A percentile compares a stretch with the other conserved stretches of the same genome.
Evolutionary conservation across 306 rosid species (phyloP).

Genomic region (Notholithocarpus densiflorus): DNA sequence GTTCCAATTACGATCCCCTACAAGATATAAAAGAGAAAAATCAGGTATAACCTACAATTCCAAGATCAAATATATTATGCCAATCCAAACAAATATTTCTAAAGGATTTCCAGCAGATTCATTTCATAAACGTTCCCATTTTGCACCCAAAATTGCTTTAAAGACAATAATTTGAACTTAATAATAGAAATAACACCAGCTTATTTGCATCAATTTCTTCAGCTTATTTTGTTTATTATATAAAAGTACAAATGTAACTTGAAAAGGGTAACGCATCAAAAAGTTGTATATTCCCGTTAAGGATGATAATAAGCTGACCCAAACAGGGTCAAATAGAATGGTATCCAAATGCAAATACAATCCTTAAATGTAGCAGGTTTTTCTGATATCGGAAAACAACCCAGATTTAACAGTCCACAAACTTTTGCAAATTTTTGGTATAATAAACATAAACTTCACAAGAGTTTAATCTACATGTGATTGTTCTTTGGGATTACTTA

Average conservation of each 20-base stretch:
- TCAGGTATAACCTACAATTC: conserved; percentile 13
- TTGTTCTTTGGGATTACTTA: conserved; percentile 7
- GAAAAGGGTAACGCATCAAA: too few relatives aligned
- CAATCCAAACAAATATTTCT: conserved; percentile 2
- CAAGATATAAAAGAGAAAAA: conserved; percentile 32
- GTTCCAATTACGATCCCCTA: conserved; percentile 84
- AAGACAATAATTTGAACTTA: neutral
- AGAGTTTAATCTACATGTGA: neutral
- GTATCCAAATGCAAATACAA: neutral
- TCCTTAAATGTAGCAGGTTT: neutral
- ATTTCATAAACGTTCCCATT: neutral
- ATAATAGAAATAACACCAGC: neutral
- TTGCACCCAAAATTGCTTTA: neutral
- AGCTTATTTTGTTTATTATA: too few relatives aligned
- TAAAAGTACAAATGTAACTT: too few relatives aligned
- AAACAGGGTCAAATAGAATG: neutral
- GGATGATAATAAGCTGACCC: neutral
- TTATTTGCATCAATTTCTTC: too few relatives aligned
- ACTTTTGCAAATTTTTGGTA: neutral
- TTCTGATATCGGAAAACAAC: neutral
- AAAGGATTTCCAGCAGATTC: neutral
- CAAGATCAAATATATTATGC: neutral
- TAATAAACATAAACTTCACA: conserved; percentile 4
- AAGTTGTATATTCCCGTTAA: neutral
- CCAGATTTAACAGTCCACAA: neutral